phyloP scores from a whole-genome alignment of 2,329 filamentous ascomycete species.

The Epichloe hybrida region DNA sequence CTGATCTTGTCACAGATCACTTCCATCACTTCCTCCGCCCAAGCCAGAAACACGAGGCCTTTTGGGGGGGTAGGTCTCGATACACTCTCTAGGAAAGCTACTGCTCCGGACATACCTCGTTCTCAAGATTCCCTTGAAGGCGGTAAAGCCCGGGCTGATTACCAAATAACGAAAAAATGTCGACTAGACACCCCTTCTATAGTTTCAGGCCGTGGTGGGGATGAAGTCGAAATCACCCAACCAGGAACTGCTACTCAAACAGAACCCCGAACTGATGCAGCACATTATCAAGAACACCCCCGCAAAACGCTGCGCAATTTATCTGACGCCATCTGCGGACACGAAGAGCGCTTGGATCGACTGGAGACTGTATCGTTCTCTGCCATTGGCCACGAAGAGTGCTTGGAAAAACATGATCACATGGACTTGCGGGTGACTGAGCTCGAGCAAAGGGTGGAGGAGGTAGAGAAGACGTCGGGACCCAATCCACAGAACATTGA shows the following conservation, averaged over 20 bases:
- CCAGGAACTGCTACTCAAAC: slow-evolving; percentile 14
- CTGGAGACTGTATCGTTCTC: slow-evolving; percentile 61
- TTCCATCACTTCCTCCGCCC: slow-evolving; percentile 38
- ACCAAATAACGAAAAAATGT: slow-evolving; percentile 8
- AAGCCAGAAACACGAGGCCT: slow-evolving; percentile 36
- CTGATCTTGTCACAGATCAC: slow-evolving; percentile 37
- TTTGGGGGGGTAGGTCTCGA: slow-evolving; percentile 44
- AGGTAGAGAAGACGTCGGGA: slow-evolving; percentile 45
- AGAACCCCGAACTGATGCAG: slow-evolving; percentile 13
- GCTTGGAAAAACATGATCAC: slow-evolving; percentile 53
- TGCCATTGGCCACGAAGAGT: slow-evolving; percentile 51
- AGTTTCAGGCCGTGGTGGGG: slow-evolving; percentile 9
- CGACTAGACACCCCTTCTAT: slow-evolving; percentile 14
- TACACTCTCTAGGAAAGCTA: slow-evolving; percentile 24
- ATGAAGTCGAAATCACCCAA: slow-evolving; percentile 5
- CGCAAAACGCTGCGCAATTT: slow-evolving; percentile 30
- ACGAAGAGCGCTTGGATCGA: slow-evolving; percentile 51
- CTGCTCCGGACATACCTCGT: slow-evolving; percentile 16
- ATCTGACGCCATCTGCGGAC: slow-evolving; percentile 39
- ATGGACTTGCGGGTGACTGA: slow-evolving; percentile 55
- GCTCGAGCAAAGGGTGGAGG: slow-evolving; percentile 49
- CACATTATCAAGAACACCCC: slow-evolving; percentile 11
- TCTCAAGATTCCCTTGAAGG: slow-evolving; percentile 19
- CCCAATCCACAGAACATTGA: slow-evolving; percentile 25
- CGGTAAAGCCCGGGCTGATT: slow-evolving; percentile 1